Percentiles rank a stretch among this genome's conserved stretches.
Evolutionary conservation across 495 filamentous ascomycete genomes (phyloP).

Genomic region (Bacidia gigantensis): DNA sequence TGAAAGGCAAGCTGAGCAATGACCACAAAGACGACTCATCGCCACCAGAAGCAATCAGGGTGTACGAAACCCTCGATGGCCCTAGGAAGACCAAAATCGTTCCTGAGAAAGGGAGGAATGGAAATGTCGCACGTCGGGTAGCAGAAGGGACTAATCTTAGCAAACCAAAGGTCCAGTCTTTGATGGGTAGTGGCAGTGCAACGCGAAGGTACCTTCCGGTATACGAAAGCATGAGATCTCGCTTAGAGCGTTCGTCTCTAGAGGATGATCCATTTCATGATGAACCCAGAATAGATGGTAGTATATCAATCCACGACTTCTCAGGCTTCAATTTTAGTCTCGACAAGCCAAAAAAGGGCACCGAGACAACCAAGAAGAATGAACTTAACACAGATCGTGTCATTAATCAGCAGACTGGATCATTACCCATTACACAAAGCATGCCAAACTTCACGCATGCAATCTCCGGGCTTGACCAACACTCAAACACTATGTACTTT

Average conservation of each 20-base stretch:
- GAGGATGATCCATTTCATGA: slow-evolving; percentile 25
- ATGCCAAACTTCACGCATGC: slow-evolving; percentile 8
- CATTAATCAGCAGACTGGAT: neutral
- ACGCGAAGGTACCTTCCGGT: slow-evolving; percentile 15
- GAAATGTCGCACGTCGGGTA: slow-evolving; percentile 9
- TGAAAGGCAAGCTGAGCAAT: slow-evolving; percentile 12
- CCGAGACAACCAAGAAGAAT: neutral
- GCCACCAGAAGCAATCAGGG: slow-evolving; percentile 2
- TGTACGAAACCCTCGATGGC: slow-evolving; percentile 1
- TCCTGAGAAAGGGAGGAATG: neutral
- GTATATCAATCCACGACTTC: neutral
- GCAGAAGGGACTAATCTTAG: slow-evolving; percentile 15
- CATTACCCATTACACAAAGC: neutral
- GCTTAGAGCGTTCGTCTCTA: slow-evolving; percentile 6
- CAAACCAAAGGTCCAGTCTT: slow-evolving; percentile 12
- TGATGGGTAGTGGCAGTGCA: slow-evolving; percentile 12
- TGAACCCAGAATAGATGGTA: neutral
- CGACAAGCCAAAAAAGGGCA: neutral
- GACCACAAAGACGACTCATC: slow-evolving; percentile 4
- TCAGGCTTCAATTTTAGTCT: slow-evolving; percentile 15
- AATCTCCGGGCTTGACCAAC: slow-evolving; percentile 15
- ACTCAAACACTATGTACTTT: slow-evolving; percentile 17
- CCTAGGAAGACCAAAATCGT: neutral
- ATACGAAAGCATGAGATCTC: slow-evolving; percentile 19
- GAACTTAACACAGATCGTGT: neutral